Base-by-base conservation (phyloP, 164 flowering plant genomes). In the Magnolia sinica region DNA sequence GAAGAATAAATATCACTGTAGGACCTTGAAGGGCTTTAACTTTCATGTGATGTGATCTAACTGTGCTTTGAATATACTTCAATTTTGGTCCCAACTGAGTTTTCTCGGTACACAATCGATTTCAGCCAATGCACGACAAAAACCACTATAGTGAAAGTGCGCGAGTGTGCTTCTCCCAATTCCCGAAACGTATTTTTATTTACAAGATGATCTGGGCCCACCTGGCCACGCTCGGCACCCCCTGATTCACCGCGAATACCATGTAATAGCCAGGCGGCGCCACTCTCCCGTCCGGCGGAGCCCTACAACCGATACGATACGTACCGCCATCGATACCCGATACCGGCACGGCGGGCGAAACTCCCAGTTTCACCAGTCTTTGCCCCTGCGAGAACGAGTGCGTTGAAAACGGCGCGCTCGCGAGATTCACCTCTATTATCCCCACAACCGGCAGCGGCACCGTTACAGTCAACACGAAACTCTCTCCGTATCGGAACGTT, bases 201-300 rank as follows among this genome's bases (percentile, higher is more conserved):
- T 55, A 68, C 49, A 31, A 31, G n/a, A 81, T 76, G 50, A 94
- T 49, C 64, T 90, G 94, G 16, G 93, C 84, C 98, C 99, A 95
- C 24, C 80, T 78, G 16, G 96, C 97, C 1, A 90, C 84, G 75
- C 99, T 90, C 29, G 98, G 99, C 74, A 95, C 96, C 8, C 97
- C 99, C 72, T 88, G 91, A 63, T 93, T 92, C 59, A 93, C 96
- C 0, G 85, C 97, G 52, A 91, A 95, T 50, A 84, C 86, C 99
- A 95, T 93, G 78, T 95, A 95, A 72, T 88, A 93, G 51, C 97
- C 92, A 1, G 99, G 97, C 52, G 98, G 99, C 71, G 98, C 98
- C 66, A 93, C 90, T 80, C 69, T 85, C 52, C 87, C 82, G 24
- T 77, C 76, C 2, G 92, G 90, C 16, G 98, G 97, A n/a, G 94